phyloP scores from a whole-genome alignment of 495 filamentous ascomycete genomes.

The Lophium mytilinum region DNA sequence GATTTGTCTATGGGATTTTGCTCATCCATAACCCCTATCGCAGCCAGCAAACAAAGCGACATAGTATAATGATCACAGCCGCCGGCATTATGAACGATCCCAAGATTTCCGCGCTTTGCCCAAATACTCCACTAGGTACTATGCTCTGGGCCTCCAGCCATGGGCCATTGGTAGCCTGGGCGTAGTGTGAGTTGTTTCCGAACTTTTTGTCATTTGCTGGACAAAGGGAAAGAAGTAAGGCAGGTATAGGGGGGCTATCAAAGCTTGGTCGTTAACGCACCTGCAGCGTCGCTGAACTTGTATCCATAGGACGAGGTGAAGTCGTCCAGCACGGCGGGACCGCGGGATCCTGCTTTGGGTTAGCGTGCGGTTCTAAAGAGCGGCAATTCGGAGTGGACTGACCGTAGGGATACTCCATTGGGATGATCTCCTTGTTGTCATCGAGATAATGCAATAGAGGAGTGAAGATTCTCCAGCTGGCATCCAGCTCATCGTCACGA shows the following conservation, averaged over 20 bases:
- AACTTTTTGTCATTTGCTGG: no score
- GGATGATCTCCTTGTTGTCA: constrained; percentile 96
- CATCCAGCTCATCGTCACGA: constrained; percentile 95
- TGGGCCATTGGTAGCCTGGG: constrained; percentile 25
- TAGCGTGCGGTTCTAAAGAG: constrained; percentile 5
- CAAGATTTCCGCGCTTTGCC: no score
- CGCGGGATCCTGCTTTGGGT: constrained; percentile 68
- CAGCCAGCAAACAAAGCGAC: no score
- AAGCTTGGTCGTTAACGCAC: constrained; percentile 29
- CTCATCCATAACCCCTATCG: no score
- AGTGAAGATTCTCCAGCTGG: constrained; percentile 97
- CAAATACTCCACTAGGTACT: no score
- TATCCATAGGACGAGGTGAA: constrained; percentile 97
- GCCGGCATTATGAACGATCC: no score
- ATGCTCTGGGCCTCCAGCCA: not conserved
- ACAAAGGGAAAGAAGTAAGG: not conserved
- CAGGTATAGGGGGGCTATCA: not conserved
- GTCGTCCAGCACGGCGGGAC: constrained; percentile 92
- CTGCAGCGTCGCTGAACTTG: constrained; percentile 95
- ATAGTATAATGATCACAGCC: no score
- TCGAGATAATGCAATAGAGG: constrained; percentile 97
- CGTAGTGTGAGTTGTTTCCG: not conserved
- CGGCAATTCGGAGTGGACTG: constrained; percentile 31
- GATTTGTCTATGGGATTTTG: no score
- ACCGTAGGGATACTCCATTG: constrained; percentile 99